Evolutionary conservation across 352 stramenopile genomes (phyloP).

Genomic region (Globisporangium parvum): DNA sequence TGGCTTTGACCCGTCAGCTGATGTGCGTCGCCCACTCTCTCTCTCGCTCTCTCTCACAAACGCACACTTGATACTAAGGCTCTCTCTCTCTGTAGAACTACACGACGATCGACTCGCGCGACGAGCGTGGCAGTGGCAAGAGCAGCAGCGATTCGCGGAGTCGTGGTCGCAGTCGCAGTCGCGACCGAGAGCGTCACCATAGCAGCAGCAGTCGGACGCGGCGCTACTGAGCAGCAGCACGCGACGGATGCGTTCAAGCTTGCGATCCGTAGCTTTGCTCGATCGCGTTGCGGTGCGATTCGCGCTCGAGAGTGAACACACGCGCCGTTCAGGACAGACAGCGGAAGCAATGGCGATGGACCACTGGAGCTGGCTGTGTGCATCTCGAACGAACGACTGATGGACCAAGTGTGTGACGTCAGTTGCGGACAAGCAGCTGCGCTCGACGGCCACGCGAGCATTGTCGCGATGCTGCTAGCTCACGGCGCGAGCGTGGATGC

Average conservation of each 20-base stretch:
- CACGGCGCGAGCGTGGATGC: too few relatives aligned
- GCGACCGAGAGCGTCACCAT: neutral
- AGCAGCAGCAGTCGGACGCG: neutral
- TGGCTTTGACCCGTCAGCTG: conserved; percentile 37
- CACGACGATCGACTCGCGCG: conserved; percentile 58
- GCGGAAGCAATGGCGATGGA: too few relatives aligned
- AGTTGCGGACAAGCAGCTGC: too few relatives aligned
- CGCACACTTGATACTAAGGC: neutral
- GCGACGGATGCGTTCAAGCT: neutral
- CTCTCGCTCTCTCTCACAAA: neutral
- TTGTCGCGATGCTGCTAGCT: too few relatives aligned
- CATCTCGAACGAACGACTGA: too few relatives aligned
- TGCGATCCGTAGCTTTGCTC: too few relatives aligned
- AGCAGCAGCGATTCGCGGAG: neutral
- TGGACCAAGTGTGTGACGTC: too few relatives aligned
- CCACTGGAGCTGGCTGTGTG: too few relatives aligned
- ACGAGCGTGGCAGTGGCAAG: conserved; percentile 3
- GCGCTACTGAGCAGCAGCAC: neutral
- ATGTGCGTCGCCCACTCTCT: conserved; percentile 29
- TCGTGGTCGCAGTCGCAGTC: conserved; percentile 6
- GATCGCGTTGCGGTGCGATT: too few relatives aligned
- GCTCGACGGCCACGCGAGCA: too few relatives aligned
- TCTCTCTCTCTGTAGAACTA: conserved; percentile 40
- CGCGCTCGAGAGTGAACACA: too few relatives aligned
- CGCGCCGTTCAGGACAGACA: too few relatives aligned